Conservation (phyloP, 352 stramenopile species). For the Globisporangium parvum region DNA sequence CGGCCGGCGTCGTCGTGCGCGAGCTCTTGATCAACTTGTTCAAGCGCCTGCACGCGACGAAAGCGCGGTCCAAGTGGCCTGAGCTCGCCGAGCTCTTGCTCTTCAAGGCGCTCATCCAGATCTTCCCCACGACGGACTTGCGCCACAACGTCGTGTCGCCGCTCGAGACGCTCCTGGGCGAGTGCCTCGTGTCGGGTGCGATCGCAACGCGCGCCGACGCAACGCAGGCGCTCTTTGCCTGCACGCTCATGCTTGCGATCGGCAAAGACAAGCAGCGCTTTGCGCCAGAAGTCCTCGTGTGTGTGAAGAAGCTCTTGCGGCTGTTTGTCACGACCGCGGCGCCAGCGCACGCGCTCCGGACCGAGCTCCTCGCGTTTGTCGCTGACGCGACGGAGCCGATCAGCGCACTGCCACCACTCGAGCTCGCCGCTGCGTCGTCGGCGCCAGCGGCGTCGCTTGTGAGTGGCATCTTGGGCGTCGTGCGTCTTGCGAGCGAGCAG, state of each 20-base stretch:
- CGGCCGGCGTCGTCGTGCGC: slow-evolving; percentile 81
- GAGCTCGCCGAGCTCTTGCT: slow-evolving; percentile 87
- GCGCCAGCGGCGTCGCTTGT: slow-evolving; percentile 41
- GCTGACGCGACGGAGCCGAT: slow-evolving; percentile 8
- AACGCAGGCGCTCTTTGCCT: slow-evolving; percentile 74
- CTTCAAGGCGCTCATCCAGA: slow-evolving; percentile 79
- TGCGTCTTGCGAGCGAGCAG: slow-evolving; percentile 37
- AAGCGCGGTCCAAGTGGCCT: slow-evolving; percentile 79
- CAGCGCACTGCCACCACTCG: slow-evolving; percentile 28
- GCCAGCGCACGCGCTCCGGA: slow-evolving; percentile 35
- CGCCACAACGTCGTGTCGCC: slow-evolving; percentile 93
- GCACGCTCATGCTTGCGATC: slow-evolving; percentile 62
- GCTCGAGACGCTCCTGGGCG: slow-evolving; percentile 87
- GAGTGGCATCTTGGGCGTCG: slow-evolving; percentile 33
- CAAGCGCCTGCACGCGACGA: slow-evolving; percentile 82
- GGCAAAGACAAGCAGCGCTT: slow-evolving; percentile 87
- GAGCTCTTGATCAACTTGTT: slow-evolving; percentile 89
- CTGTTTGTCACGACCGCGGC: slow-evolving; percentile 25
- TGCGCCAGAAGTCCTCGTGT: slow-evolving; percentile 77
- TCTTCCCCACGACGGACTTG: slow-evolving; percentile 94
- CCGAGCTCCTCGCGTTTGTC: slow-evolving; percentile 42
- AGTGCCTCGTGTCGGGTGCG: slow-evolving; percentile 79
- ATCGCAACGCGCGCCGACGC: slow-evolving; percentile 74
- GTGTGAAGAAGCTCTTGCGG: slow-evolving; percentile 46
- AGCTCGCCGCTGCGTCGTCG: slow-evolving; percentile 33